These are phyloP conservation scores for Hydnum rufescens DNA, from an alignment of 768 basidiomycete species.

Conservation along the genomic window DNA sequence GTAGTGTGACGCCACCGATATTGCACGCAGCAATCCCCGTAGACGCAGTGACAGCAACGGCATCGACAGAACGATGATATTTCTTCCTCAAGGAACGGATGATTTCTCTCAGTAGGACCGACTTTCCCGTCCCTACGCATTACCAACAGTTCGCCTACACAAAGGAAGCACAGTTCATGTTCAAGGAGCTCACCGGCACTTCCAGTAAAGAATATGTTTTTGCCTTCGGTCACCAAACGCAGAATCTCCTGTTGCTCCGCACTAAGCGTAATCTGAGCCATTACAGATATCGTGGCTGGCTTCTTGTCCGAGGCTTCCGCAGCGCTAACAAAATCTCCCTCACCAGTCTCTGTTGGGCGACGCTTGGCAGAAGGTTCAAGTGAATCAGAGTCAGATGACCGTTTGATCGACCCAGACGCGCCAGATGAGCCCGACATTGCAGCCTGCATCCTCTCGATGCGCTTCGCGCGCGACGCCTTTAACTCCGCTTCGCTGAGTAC, in stretches of 20 bases:
- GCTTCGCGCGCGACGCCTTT: no score
- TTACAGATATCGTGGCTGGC: background rate
- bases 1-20: conserved; percentile 86
- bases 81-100: conserved; percentile 51
- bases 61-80: conserved; percentile 34
- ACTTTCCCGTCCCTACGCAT: conserved; percentile 85
- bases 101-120: conserved; percentile 81
- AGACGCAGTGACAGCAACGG: conserved; percentile 84
- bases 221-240: conserved; percentile 46
- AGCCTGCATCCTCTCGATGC: no score
- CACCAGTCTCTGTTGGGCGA: background rate
- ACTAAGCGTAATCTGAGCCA: conserved; percentile 27
- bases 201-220: conserved; percentile 88
- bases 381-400: no score
- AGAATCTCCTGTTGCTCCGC: conserved; percentile 74
- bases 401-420: no score
- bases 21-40: conserved; percentile 97
- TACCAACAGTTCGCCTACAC: no score
- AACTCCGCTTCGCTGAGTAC: no score
- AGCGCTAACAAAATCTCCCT: background rate
- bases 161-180: no score
- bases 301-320: background rate
- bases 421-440: no score
- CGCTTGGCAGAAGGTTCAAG: background rate
- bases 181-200: conserved; percentile 68